Conservation (phyloP, 2,329 filamentous ascomycete species). For the Rasamsonia emersonii region DNA sequence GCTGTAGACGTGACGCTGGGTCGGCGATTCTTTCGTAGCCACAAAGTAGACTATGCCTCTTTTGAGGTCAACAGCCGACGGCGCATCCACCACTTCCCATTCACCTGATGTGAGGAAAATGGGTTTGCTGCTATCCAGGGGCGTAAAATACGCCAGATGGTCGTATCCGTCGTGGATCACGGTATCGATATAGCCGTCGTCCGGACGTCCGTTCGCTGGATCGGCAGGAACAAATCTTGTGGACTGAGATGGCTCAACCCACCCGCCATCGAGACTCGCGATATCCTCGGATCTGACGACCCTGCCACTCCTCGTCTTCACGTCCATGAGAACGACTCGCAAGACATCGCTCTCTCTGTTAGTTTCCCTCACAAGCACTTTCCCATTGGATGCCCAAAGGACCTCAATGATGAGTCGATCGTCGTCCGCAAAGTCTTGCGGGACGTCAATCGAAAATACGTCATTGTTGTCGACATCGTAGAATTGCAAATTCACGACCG, state of each 20-base stretch:
- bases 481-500: slow-evolving; percentile 77
- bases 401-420: slow-evolving; percentile 89
- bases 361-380: slow-evolving; percentile 81
- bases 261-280: slow-evolving; percentile 80
- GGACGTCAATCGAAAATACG: slow-evolving; percentile 69
- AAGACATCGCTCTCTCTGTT: slow-evolving; percentile 92
- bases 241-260: slow-evolving; percentile 88
- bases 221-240: slow-evolving; percentile 84
- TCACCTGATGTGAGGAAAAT: slow-evolving; percentile 76
- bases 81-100: slow-evolving; percentile 86
- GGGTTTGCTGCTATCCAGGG: slow-evolving; percentile 73
- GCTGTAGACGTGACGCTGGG: slow-evolving; percentile 84
- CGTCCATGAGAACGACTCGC: slow-evolving; percentile 78
- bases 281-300: slow-evolving; percentile 74
- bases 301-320: slow-evolving; percentile 61
- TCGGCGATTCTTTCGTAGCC: slow-evolving; percentile 76
- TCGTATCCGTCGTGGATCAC: slow-evolving; percentile 80
- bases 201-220: slow-evolving; percentile 59
- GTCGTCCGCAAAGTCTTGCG: slow-evolving; percentile 68
- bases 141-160: slow-evolving; percentile 87
- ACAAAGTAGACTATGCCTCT: slow-evolving; percentile 88
- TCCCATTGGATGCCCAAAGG: slow-evolving; percentile 72
- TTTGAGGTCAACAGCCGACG: slow-evolving; percentile 73
- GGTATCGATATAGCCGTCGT: slow-evolving; percentile 90
- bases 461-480: slow-evolving; percentile 74